Evolutionary conservation across 768 basidiomycete species (phyloP).

Genomic region (Rhodotorula babjevae): DNA sequence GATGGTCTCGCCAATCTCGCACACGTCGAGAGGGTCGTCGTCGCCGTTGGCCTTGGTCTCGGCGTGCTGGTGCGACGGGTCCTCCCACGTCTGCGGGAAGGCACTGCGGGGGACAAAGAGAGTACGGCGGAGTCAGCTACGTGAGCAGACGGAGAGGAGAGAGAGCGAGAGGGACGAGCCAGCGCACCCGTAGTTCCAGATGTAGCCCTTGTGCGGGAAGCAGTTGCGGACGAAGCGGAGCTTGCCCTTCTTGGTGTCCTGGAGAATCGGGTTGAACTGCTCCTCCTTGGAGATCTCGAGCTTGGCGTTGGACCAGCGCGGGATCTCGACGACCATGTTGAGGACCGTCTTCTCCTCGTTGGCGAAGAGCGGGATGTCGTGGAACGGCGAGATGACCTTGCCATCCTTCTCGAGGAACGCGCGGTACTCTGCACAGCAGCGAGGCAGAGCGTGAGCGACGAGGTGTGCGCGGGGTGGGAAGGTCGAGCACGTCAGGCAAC

Average conservation of each 20-base stretch:
- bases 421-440: conserved; percentile 69
- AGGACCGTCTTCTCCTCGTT: conserved; percentile 90
- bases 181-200: conserved; percentile 80
- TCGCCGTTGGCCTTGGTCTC: conserved; percentile 99
- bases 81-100: conserved; percentile 99
- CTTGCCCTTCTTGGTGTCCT: conserved; percentile 95
- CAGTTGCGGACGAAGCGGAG: conserved; percentile 98
- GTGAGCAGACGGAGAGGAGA: background rate
- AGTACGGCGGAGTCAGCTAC: background rate
- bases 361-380: conserved; percentile 94
- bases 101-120: conserved; percentile 57
- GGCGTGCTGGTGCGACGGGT: conserved; percentile 74
- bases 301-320: conserved; percentile 99
- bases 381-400: conserved; percentile 76
- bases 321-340: conserved; percentile 97
- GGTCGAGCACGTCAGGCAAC: conserved; percentile 38
- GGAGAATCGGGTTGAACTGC: conserved; percentile 99
- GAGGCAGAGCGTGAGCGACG: background rate
- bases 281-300: conserved; percentile 99
- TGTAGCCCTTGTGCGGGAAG: conserved; percentile 98
- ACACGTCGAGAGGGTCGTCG: conserved; percentile 98
- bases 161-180: background rate
- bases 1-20: conserved; percentile 98
- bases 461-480: background rate
- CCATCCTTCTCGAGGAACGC: conserved; percentile 89